phyloP scores from a whole-genome alignment of 805 yeast genomes.

The Yarrowia sp. region DNA sequence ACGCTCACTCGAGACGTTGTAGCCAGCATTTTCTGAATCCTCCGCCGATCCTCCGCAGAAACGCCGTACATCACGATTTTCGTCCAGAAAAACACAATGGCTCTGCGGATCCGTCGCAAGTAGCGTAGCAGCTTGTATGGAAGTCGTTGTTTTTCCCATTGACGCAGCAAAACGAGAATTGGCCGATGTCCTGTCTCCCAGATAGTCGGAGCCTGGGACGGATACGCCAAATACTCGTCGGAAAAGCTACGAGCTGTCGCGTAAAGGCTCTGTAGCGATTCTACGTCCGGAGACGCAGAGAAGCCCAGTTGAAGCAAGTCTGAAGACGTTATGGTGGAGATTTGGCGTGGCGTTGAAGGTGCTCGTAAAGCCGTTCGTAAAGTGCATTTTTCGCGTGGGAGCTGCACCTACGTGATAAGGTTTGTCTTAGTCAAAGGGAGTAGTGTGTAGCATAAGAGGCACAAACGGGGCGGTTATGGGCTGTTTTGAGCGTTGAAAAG shows the following conservation, averaged over 20 bases:
- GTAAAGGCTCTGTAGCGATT: background rate
- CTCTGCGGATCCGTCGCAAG: background rate
- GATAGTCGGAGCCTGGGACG: background rate
- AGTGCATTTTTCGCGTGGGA: background rate
- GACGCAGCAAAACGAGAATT: background rate
- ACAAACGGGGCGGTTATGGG: too few relatives aligned
- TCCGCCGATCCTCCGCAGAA: background rate
- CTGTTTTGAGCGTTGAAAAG: background rate
- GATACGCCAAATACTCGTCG: background rate
- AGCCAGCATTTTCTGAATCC: background rate
- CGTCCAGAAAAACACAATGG: background rate
- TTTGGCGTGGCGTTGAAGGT: background rate
- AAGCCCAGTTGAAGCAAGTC: background rate
- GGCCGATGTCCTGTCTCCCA: background rate
- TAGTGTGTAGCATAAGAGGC: too few relatives aligned
- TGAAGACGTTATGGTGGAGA: background rate
- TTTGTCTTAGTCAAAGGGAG: too few relatives aligned
- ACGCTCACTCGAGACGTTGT: background rate
- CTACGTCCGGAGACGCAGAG: background rate
- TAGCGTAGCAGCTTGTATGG: background rate
- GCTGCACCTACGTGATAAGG: background rate
- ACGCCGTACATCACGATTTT: background rate
- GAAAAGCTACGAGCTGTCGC: too few relatives aligned
- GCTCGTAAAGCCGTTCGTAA: background rate
- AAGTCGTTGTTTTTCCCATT: conserved; percentile 5